Evolutionary conservation across 2,329 filamentous ascomycete species (phyloP), one percentile per base, ranked within the genome.

Genomic region (Dichotomopilus funicola): DNA sequence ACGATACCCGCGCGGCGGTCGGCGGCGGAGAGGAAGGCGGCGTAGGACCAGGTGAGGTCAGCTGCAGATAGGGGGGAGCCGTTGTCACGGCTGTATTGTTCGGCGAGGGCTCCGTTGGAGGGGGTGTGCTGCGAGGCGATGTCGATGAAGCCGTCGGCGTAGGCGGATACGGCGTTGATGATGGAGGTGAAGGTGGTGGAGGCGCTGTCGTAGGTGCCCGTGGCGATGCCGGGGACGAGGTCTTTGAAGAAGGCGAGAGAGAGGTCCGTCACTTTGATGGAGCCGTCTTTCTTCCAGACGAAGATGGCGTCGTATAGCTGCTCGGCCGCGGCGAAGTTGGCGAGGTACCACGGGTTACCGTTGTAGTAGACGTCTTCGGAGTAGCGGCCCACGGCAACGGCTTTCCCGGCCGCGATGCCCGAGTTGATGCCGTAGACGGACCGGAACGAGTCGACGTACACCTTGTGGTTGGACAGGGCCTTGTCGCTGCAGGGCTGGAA

Each of bases 311-410:
- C 85, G 67, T 91, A 92, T 2, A 95, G 78, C 66, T 88, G 85
- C 70, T 94, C 89, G 3, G 88, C 89, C 0, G 87, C 87, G 1
- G 87, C 88, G 35, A 90, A 76, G 1, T 87, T 92, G 63, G 80
- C 80, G 10, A 92, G 77, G 64, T 90, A 88, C 89, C 89, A 94
- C 1, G 89, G 89, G 68, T 94, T 91, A 1, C 88, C 88, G 58
- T 82, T 82, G 69, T 85, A 87, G 71, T 92, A 94, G 4, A 76
- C 71, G 63, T 95, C 88, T 68, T 89, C 86, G 0, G 83, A 71
- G 66, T 90, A 89, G 57, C 87, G 75, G 45, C 87, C 86, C 5
- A 87, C 73, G 6, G 82, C 78, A 8, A 83, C 76, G 6, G 86
- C 86, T 12, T 71, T 70, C 19, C 85, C 83, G 36, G 78, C 70